Conservation (phyloP, 2,329 filamentous ascomycete species). For the Rutstroemia sydowiana region DNA sequence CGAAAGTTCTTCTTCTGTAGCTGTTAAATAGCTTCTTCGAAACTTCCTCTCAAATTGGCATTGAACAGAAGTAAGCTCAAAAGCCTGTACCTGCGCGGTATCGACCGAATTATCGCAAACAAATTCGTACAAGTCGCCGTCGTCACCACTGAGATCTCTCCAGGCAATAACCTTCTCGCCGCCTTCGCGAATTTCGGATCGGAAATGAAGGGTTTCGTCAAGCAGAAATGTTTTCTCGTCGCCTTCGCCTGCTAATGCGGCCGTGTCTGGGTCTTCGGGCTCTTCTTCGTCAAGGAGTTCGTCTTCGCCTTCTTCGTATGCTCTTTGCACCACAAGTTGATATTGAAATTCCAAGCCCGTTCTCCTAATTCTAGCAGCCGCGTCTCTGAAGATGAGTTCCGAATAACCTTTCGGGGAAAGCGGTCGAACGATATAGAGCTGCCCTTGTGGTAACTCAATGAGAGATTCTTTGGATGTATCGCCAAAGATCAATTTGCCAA, state of each 20-base stretch:
- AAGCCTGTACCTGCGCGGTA: slow-evolving; percentile 65
- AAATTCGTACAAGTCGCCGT: slow-evolving; percentile 95
- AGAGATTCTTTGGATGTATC: slow-evolving; percentile 77
- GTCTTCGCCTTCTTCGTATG: slow-evolving; percentile 95
- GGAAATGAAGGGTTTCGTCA: slow-evolving; percentile 85
- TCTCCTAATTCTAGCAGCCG: slow-evolving; percentile 80
- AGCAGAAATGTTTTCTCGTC: slow-evolving; percentile 97
- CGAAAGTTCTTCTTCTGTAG: slow-evolving; percentile 71
- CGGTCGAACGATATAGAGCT: slow-evolving; percentile 94
- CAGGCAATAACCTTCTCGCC: slow-evolving; percentile 86
- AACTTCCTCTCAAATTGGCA: slow-evolving; percentile 98
- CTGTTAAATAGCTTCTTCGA: slow-evolving; percentile 68
- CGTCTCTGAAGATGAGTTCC: slow-evolving; percentile 98
- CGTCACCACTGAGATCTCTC: slow-evolving; percentile 89
- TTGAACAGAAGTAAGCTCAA: slow-evolving; percentile 76
- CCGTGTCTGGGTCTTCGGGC: slow-evolving; percentile 64
- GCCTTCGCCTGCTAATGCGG: slow-evolving; percentile 69
- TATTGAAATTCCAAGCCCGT: slow-evolving; percentile 96
- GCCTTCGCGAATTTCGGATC: slow-evolving; percentile 71
- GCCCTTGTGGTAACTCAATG: slow-evolving; percentile 89
- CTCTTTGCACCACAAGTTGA: slow-evolving; percentile 90
- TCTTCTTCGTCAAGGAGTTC: slow-evolving; percentile 86
- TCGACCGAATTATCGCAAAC: slow-evolving; percentile 75
- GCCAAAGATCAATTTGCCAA: slow-evolving; percentile 87
- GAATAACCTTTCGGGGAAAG: slow-evolving; percentile 95